phyloP scores from a whole-genome alignment of 169 alveolate species.

The Toxoplasma gondii region DNA sequence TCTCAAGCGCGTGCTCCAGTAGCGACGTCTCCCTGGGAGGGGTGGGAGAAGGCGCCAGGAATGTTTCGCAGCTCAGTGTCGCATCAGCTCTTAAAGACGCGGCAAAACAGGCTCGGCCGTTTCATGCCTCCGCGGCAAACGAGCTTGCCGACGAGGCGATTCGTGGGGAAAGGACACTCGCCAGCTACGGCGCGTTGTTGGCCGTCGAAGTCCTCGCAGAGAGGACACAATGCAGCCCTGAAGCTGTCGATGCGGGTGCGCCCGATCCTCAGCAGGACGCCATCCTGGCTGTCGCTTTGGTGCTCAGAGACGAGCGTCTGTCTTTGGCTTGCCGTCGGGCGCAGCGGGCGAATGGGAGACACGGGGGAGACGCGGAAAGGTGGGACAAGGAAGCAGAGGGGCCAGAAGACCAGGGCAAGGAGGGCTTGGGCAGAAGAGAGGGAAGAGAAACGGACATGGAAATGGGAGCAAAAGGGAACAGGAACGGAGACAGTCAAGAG shows the following conservation, averaged over 20 bases:
- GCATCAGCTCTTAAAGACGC: not conserved
- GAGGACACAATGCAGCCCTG: conserved; percentile 41
- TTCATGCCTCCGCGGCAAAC: not conserved
- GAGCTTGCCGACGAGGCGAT: not conserved
- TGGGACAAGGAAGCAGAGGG: conserved; percentile 5
- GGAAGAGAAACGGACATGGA: not conserved
- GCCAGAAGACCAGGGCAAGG: conserved; percentile 36
- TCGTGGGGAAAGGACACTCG: not conserved
- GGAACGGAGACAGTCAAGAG: not conserved
- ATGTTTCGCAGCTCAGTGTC: not conserved
- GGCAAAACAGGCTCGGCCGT: conserved; percentile 4
- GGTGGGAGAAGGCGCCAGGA: not conserved
- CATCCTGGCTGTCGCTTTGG: conserved; percentile 61
- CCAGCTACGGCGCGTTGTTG: conserved; percentile 55
- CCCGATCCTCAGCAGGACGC: conserved; percentile 59
- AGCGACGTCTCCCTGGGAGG: not conserved
- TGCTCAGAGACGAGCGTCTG: conserved; percentile 65
- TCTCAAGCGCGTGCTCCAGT: not conserved
- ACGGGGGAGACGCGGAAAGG: not conserved
- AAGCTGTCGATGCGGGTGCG: conserved; percentile 62
- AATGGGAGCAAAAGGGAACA: not conserved
- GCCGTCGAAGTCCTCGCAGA: conserved; percentile 62
- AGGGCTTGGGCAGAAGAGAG: not conserved
- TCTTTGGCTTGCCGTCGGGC: not conserved
- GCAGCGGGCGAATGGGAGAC: conserved; percentile 25